These are phyloP conservation scores for Histomonas meleagridis DNA, from an alignment of 208 protist species.

Conservation along the genomic window DNA sequence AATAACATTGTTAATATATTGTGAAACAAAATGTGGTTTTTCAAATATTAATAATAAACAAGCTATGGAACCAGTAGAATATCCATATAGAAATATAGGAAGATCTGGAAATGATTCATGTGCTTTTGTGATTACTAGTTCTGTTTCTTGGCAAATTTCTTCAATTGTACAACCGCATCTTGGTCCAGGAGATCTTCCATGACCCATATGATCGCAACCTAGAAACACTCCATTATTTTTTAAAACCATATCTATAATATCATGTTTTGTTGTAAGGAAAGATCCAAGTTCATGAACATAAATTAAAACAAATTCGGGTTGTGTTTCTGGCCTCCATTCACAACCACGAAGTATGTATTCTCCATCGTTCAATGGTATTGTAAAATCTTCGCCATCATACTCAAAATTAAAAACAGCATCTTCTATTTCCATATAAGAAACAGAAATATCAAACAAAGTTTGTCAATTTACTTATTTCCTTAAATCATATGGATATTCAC, in stretches of 20 bases:
- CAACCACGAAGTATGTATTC: background rate
- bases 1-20: background rate
- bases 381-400: constrained; percentile 33
- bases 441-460: background rate
- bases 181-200: background rate
- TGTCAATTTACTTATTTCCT: too few relatives aligned
- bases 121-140: background rate
- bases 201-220: background rate
- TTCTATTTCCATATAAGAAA: background rate
- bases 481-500: too few relatives aligned
- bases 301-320: background rate
- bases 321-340: background rate
- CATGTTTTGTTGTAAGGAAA: background rate
- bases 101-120: background rate
- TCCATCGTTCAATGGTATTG: background rate
- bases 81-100: background rate
- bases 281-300: constrained; percentile 16
- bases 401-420: background rate
- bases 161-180: background rate
- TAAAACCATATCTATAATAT: constrained; percentile 14
- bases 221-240: background rate
- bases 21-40: background rate
- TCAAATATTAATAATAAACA: background rate
- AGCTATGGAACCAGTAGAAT: background rate
- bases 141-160: constrained; percentile 6